Evolutionary conservation across 2,329 filamentous ascomycete genomes (phyloP), one percentile per base, ranked within the genome.

Genomic region (Apiospora marii): DNA sequence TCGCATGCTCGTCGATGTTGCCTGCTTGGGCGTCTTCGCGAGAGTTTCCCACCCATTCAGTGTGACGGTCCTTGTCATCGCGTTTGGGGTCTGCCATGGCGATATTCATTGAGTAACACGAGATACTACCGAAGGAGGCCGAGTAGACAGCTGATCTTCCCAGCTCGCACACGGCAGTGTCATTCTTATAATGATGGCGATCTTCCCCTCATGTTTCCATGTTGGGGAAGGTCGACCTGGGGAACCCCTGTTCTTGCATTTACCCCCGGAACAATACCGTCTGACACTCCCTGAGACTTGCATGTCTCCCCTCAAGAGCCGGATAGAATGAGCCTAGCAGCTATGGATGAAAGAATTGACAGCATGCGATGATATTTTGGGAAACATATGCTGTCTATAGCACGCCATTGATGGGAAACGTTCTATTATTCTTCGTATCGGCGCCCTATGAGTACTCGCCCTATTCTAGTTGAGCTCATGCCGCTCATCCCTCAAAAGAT

Each of bases 21-120:
- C 51, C 77, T 76, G 22, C 53, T n/a, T 61, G 30, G 53, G 53
- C 53, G 3, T 61, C 53, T 19, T 34, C 53, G 16, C 12, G 27
- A 30, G 53, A 22, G 16, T n/a, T 61, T 3, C 14, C 53, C 0
- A 19, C 53, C 30, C 16, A 34, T 22, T 19, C 30, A 10, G 30
- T 4, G 10, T 37, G 16, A 12, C 4, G 30, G 3, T 19, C 16
- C 10, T 13, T 22, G 30, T 37, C 53, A 4, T 12, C 16, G 2
- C 10, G 53, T 12, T n/a, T 10, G 19, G 27, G 14, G 0, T 61
- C 16, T 4, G 30, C 53, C 53, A 61, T 61, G 53, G 22, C 34
- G 12, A 22, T 22, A n/a, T 48, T 10, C 19, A 3, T n/a, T 7
- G 5, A 48, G 22, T 48, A 22, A 48, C 19, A 1, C 6, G 19